phyloP scores from a whole-genome alignment of 345 rosid genomes.

The Salix suchowensis region DNA sequence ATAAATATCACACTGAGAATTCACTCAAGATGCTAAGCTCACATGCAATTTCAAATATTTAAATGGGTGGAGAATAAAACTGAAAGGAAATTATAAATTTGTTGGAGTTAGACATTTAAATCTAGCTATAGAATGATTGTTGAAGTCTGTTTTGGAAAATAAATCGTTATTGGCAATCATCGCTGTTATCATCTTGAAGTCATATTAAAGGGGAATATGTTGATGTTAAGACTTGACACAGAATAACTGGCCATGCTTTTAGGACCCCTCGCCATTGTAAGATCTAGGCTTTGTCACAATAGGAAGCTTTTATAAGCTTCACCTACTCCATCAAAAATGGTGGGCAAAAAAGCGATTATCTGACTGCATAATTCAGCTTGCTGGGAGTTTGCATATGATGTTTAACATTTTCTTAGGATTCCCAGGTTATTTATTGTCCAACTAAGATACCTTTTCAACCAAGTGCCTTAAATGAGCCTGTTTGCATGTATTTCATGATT shows the following conservation, averaged over 20 bases:
- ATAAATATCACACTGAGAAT: too few relatives aligned
- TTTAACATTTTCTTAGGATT: neutral
- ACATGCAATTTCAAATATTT: too few relatives aligned
- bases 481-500: neutral
- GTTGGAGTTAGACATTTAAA: too few relatives aligned
- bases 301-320: neutral
- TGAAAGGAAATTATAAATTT: too few relatives aligned
- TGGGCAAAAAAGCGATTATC: neutral
- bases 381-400: neutral
- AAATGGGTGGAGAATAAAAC: too few relatives aligned
- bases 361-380: neutral
- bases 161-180: neutral
- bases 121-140: too few relatives aligned
- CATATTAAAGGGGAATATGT: neutral
- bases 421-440: neutral
- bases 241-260: neutral
- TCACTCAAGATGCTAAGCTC: too few relatives aligned
- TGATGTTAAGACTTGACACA: neutral
- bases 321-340: neutral
- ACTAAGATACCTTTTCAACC: neutral
- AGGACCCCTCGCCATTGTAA: neutral
- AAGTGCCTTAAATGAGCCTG: neutral
- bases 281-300: neutral
- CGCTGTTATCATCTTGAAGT: neutral
- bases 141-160: neutral